Percentiles rank a stretch among this genome's conserved stretches.
phyloP scores from a whole-genome alignment of 2,329 filamentous ascomycete species.

The Aspergillus pseudoglaucus region DNA sequence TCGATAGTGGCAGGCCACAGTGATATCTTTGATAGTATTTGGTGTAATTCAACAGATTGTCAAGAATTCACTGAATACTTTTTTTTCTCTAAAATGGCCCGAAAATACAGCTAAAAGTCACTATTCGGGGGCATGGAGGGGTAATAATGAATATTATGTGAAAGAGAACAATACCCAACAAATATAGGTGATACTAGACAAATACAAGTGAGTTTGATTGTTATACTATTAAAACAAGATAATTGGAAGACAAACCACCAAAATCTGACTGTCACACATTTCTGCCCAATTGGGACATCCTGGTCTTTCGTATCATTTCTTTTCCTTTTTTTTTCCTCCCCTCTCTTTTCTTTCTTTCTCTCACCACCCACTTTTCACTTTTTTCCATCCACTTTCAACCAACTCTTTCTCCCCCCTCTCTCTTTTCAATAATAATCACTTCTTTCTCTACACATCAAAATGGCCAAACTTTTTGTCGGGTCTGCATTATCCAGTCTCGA shows the following conservation, averaged over 20 bases:
- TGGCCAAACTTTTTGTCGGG: conserved; percentile 96
- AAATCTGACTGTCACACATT: neutral
- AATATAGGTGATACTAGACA: no score
- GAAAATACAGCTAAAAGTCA: no score
- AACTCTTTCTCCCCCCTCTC: neutral
- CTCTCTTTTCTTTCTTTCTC: conserved; percentile 5
- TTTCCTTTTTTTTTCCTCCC: conserved; percentile 4
- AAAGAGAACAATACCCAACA: no score
- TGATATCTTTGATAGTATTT: no score
- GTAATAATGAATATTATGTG: no score
- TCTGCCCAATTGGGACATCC: neutral
- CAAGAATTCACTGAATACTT: no score
- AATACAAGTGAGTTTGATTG: no score
- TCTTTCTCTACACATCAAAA: conserved; percentile 36
- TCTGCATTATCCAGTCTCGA: conserved; percentile 43
- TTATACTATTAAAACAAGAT: no score
- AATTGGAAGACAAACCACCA: neutral
- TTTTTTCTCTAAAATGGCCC: no score
- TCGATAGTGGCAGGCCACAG: no score
- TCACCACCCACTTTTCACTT: neutral
- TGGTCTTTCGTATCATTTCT: neutral
- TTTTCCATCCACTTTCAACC: neutral
- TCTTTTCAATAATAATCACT: neutral
- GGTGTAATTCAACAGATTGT: no score
- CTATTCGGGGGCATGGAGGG: no score